Base-by-base conservation (phyloP, 371 early-diverging fungal species). In the Furculomyces boomerangus region DNA sequence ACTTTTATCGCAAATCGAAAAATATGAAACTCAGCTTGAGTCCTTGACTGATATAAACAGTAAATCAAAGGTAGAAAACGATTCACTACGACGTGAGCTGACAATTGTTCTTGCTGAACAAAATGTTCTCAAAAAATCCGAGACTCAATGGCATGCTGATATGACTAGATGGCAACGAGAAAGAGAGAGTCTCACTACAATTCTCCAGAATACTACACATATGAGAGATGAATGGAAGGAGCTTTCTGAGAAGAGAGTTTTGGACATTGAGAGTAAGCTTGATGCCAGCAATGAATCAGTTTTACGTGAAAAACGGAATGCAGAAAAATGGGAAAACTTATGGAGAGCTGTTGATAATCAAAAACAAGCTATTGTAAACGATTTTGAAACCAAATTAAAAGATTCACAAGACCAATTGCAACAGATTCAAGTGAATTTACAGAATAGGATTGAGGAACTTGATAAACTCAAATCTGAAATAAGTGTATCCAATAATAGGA, bases 181-280 rank as follows among this genome's bases (percentile, higher is more conserved):
- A 54, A 60, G 67, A 50, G 53, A 63, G 13, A 63, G 67, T 20
- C 37, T 67, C 41, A 63, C 67, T 31, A 62, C 59, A 53, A 67
- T 67, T 1, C 55, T 67, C 13, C 68, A 67, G 28, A 67, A 62
- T 64, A 67, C 68, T 8, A 67, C 68, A 7, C 26, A 30, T 1
- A 63, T 67, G 68, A 62, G 68, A 55, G 68, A 67, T 20, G 68
- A 67, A 47, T 60, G 60, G 68, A 60, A 58, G 40, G 55, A 43
- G 16, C 30, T 59, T 1, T 51, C 68, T 0, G 68, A 67, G 16
- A 50, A 53, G 18, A 54, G 60, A 55, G 47, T 58, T 18, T 30
- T 1, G 0, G 52, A 51, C 30, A 18, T 39, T 35, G 14, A 25
- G 14, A 24, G 24, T 13, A 28, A 26, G 22, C 30, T 51, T 25